Conservation (phyloP, 2,329 filamentous ascomycete genomes). For the Cordyceps javanica region DNA sequence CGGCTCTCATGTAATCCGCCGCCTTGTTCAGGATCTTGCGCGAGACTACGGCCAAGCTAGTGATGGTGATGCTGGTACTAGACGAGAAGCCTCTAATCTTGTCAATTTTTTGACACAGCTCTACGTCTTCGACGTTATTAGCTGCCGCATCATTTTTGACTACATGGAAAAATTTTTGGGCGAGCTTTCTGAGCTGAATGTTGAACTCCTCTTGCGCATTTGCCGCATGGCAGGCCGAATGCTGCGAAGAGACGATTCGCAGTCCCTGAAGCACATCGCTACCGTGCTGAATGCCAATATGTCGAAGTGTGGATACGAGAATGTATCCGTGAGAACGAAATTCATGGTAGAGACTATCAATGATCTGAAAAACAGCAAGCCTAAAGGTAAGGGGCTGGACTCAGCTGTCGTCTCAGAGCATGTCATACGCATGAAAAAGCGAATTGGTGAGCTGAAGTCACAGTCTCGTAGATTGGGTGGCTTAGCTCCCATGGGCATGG, state of each 20-base stretch:
- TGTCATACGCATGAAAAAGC: slow-evolving; percentile 82
- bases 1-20: slow-evolving; percentile 78
- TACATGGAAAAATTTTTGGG: slow-evolving; percentile 74
- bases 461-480: slow-evolving; percentile 56
- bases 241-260: slow-evolving; percentile 81
- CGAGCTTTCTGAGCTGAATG: slow-evolving; percentile 75
- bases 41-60: slow-evolving; percentile 47
- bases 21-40: slow-evolving; percentile 69
- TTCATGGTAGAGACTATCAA: slow-evolving; percentile 98
- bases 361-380: slow-evolving; percentile 87
- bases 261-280: slow-evolving; percentile 83
- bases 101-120: slow-evolving; percentile 78
- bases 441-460: slow-evolving; percentile 68
- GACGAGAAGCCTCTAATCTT: slow-evolving; percentile 56
- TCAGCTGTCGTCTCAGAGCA: slow-evolving; percentile 73
- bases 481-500: slow-evolving; percentile 74
- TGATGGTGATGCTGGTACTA: slow-evolving; percentile 32
- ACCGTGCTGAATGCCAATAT: slow-evolving; percentile 69
- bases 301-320: slow-evolving; percentile 58
- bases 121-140: slow-evolving; percentile 87
- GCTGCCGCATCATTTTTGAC: slow-evolving; percentile 80
- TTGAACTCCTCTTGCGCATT: slow-evolving; percentile 79
- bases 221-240: slow-evolving; percentile 77
- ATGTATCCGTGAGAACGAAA: slow-evolving; percentile 79
- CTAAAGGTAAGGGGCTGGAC: slow-evolving; percentile 67